Evolutionary conservation across 225 moss, liverwort and hornwort genomes (phyloP), one percentile per base, ranked within the genome.

Genomic region (Neckera pumila): DNA sequence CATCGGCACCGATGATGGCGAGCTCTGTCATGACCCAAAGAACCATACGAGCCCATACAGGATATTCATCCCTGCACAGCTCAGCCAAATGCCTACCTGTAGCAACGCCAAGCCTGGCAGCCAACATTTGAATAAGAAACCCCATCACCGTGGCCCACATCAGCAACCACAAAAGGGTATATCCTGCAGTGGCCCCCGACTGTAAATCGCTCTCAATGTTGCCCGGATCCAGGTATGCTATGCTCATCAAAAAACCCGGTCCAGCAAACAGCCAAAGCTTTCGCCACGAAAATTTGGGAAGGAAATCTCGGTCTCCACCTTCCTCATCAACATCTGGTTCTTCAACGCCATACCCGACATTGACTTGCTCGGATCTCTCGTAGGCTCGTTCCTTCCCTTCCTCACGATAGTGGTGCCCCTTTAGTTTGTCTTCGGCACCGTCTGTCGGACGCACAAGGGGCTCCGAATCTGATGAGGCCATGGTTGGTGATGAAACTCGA

Each of bases 91-190:
- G 97, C 86, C 95, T 91, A 42, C 97, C 95, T 22, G 97, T 95
- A 51, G 97, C 96, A 22, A 97, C 97, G 61, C 97, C 97, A 85
- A 97, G 91, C 88, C 96, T 97, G 53, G 97, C 96, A 75, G 96
- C 88, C 69, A 97, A 91, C 86, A 91, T 90, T 85, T 97, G 97
- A 79, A 97, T 96, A 36, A 97, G 65, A 72, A 96, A 93, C 4
- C 97, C 97, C 97, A 97, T 97, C 31, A 93, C 91, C 45, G 97
- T 97, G 38, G 97, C 96, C 97, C 97, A 97, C 97, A 97, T 94
- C 27, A 97, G 92, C 70, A 97, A 71, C 97, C 97, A 97, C 51
- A 97, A 84, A 12, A 97, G 91, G 38, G 87, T 69, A 86, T 97
- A 97, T 47, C 97, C 97, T 83, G 97, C 96, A 54, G 89, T 94